Evolutionary conservation across 2,329 filamentous ascomycete species (phyloP), one percentile per base, ranked within the genome.

Genomic region (Ampelomyces quisqualis): DNA sequence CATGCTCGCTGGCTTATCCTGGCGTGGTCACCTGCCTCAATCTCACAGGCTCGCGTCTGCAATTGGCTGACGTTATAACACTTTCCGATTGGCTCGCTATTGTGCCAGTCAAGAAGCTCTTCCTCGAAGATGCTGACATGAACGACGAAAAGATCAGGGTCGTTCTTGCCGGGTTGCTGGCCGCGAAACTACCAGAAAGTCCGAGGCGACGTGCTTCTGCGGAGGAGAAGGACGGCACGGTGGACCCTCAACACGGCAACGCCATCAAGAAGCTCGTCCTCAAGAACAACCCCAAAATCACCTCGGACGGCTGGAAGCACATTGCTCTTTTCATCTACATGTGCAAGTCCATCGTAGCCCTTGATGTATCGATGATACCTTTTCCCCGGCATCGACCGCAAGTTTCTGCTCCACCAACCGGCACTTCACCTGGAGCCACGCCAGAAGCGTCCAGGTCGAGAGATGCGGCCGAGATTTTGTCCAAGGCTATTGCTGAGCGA

Each of bases 71-170:
- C 63, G 77, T 95, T 18, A 70, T 90, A 35, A 96, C 93, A 0
- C 76, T 98, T 2, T 88, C 90, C 34, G 93, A 98, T 64, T 98
- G 91, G 75, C 76, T 98, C 27, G 91, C 93, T 4, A 83, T 98
- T 5, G 91, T 97, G 0, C 91, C 93, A 0, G 84, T 97, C 2
- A 85, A 87, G 53, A 89, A 94, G 58, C 71, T 98, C 0, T 76
- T 94, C 5, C 71, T 97, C 39, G 90, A 96, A 58, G 88, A 94
- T 62, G 91, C 89, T 45, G 87, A 89, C 5, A 71, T 98, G 24
- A 88, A 80, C 1, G 90, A 97, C 57, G 90, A 95, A 64, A 89
- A 89, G 3, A 74, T 96, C 5, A 80, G 93, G 13, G 85, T 95
- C 13, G 82, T 97, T 28, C 77, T 98, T 7, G 88, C 90, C 1